These are phyloP conservation scores for Parastagonospora avenae DNA, from an alignment of 2,329 filamentous ascomycete species.

Conservation along the genomic window DNA sequence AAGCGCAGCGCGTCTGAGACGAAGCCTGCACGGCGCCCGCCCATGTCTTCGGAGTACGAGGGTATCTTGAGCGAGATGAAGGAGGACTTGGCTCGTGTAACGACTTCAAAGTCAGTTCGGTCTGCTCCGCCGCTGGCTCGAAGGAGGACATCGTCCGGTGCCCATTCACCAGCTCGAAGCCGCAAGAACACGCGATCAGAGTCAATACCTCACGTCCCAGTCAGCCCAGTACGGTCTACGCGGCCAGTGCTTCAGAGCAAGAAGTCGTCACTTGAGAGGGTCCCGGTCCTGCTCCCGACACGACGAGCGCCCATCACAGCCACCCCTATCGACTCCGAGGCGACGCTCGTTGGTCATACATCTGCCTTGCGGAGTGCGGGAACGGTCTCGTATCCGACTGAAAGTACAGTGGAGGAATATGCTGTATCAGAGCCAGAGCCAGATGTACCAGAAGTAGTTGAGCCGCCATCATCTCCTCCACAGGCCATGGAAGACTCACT, in stretches of 20 bases:
- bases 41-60: constrained; percentile 24
- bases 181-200: constrained; percentile 23
- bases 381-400: constrained; percentile 1
- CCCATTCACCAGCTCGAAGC: constrained; percentile 24
- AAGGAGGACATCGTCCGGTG: constrained; percentile 22
- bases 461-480: constrained; percentile 4
- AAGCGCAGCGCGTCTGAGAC: constrained; percentile 11
- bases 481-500: constrained; percentile 2
- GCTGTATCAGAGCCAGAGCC: constrained; percentile 1
- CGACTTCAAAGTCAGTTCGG: constrained; percentile 22
- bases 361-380: constrained; percentile 19
- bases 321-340: constrained; percentile 36
- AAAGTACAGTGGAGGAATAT: constrained; percentile 6
- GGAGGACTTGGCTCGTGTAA: constrained; percentile 26
- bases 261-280: constrained; percentile 22
- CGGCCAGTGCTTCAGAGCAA: constrained; percentile 20
- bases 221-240: constrained; percentile 10
- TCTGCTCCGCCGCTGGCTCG: constrained; percentile 13
- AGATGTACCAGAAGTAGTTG: constrained; percentile 12
- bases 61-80: constrained; percentile 40
- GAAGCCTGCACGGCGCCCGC: constrained; percentile 8
- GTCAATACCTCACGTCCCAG: constrained; percentile 16
- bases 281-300: constrained; percentile 13
- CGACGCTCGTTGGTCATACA: constrained; percentile 29
- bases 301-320: constrained; percentile 7